Conservation (phyloP, 306 rosid genomes). For the Nissolia schottii region DNA sequence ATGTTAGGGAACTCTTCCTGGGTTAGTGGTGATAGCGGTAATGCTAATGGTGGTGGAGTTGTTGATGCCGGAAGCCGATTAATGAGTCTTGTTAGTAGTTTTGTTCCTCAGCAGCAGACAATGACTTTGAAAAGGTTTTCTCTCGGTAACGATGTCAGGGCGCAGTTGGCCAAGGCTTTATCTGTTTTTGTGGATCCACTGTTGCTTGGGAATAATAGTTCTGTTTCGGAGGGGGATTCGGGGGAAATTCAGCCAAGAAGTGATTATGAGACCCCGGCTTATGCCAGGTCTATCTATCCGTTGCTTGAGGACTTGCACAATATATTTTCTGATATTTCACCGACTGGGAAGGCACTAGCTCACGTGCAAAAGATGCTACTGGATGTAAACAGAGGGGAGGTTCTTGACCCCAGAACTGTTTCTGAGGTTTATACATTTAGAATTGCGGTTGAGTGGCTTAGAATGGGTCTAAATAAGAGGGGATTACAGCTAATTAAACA, state of each 20-base stretch:
- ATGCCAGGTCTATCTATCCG: constrained; percentile 65
- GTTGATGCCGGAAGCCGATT: constrained; percentile 28
- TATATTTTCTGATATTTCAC: constrained; percentile 53
- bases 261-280: constrained; percentile 52
- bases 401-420: constrained; percentile 42
- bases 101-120: constrained; percentile 51
- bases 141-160: constrained; percentile 36
- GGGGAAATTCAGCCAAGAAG: constrained; percentile 34
- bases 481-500: constrained; percentile 37
- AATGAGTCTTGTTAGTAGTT: constrained; percentile 43
- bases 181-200: constrained; percentile 36
- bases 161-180: constrained; percentile 36
- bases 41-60: constrained; percentile 1
- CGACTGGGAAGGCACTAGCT: constrained; percentile 62
- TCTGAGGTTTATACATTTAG: constrained; percentile 60
- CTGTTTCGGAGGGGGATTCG: constrained; percentile 18
- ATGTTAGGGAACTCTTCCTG: constrained; percentile 27
- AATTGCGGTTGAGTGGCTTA: constrained; percentile 73
- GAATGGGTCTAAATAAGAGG: constrained; percentile 60
- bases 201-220: constrained; percentile 15
- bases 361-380: constrained; percentile 63
- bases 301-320: constrained; percentile 61
- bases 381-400: constrained; percentile 61
- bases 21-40: background rate
- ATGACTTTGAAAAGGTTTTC: constrained; percentile 32